phyloP scores from a whole-genome alignment of 2,329 filamentous ascomycete species.

The Pyrenophora seminiperda region DNA sequence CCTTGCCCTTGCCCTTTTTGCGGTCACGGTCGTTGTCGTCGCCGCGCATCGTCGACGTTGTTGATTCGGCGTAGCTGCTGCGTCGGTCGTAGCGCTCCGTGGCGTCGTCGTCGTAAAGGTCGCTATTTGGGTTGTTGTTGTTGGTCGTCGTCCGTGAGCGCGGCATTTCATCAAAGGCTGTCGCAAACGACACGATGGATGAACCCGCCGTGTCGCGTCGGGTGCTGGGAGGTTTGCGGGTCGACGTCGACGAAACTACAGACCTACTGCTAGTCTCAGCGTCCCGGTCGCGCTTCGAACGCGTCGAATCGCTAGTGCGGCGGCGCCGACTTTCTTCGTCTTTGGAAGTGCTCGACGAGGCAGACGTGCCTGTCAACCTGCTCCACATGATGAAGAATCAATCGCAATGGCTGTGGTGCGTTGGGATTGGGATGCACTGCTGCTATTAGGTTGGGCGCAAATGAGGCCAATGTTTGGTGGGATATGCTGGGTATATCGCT shows the following conservation, averaged over 20 bases:
- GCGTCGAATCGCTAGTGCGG: conserved; percentile 31
- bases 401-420: conserved; percentile 16
- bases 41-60: conserved; percentile 35
- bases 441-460: conserved; percentile 29
- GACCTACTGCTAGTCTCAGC: conserved; percentile 39
- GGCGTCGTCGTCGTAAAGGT: conserved; percentile 42
- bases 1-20: conserved; percentile 34
- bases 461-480: conserved; percentile 18
- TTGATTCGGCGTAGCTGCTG: conserved; percentile 40
- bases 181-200: conserved; percentile 48
- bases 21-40: conserved; percentile 29
- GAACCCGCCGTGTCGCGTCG: conserved; percentile 38
- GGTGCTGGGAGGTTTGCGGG: conserved; percentile 39
- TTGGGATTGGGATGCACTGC: conserved; percentile 23
- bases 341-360: conserved; percentile 29
- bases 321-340: conserved; percentile 37
- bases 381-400: conserved; percentile 44
- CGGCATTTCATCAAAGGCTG: conserved; percentile 43
- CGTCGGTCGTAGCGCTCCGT: conserved; percentile 32
- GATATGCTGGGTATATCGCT: conserved; percentile 35
- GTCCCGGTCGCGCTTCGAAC: conserved; percentile 40
- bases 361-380: conserved; percentile 44
- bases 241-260: conserved; percentile 43
- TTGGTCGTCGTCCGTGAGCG: conserved; percentile 20
- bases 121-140: conserved; percentile 29